phyloP scores from a whole-genome alignment of 345 rosid genomes.

The Anacardium occidentale region DNA sequence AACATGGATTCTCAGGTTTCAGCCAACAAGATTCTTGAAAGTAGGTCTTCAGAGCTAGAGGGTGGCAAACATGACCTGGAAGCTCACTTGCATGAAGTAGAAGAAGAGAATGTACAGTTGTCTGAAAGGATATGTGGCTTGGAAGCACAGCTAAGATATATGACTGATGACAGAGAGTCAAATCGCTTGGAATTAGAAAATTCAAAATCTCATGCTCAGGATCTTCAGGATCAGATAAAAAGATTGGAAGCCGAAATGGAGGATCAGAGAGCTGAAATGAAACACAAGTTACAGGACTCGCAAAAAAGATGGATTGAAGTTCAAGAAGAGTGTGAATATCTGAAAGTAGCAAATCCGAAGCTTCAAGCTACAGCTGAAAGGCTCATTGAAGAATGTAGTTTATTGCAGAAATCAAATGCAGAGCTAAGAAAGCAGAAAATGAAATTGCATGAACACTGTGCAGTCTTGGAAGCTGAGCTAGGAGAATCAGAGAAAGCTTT shows the following conservation, averaged over 20 bases:
- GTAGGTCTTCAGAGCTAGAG: constrained; percentile 46
- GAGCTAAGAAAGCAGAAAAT: constrained; percentile 47
- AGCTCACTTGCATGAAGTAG: constrained; percentile 54
- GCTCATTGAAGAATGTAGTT: constrained; percentile 56
- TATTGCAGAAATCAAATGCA: constrained; percentile 52
- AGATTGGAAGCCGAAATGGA: constrained; percentile 47
- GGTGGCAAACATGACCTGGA: constrained; percentile 41
- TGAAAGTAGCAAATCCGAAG: constrained; percentile 49
- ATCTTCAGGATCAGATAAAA: constrained; percentile 43
- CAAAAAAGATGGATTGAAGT: constrained; percentile 49
- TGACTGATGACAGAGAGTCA: constrained; percentile 53
- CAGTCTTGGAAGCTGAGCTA: constrained; percentile 55
- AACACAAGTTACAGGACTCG: constrained; percentile 43
- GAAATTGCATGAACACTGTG: constrained; percentile 45
- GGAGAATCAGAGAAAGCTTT: constrained; percentile 44
- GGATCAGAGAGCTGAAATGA: constrained; percentile 40
- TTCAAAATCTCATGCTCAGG: constrained; percentile 38
- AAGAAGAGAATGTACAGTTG: constrained; percentile 54
- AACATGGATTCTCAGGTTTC: constrained; percentile 34
- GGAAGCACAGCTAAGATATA: constrained; percentile 67
- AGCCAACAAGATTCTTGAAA: constrained; percentile 28
- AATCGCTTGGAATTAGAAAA: constrained; percentile 51
- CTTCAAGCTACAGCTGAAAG: constrained; percentile 56
- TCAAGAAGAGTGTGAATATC: constrained; percentile 52
- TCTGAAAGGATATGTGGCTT: constrained; percentile 56